These are phyloP conservation scores for Viridothelium virens DNA, from an alignment of 495 filamentous ascomycete species.

Conservation along the genomic window DNA sequence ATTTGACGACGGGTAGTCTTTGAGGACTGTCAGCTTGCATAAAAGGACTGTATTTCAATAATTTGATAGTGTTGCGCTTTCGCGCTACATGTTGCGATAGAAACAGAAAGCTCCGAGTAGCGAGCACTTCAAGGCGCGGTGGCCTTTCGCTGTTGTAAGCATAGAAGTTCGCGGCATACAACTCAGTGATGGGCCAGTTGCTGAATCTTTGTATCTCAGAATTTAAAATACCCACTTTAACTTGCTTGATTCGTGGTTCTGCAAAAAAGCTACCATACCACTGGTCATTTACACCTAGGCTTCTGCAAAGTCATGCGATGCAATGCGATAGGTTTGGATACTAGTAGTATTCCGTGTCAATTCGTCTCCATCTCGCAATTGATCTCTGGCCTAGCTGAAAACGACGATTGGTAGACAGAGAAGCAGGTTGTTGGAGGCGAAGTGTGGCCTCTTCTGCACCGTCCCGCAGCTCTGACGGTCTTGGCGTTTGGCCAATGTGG, in stretches of 20 bases:
- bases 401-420: too few relatives aligned
- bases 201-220: neutral
- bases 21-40: neutral
- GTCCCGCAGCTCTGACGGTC: neutral
- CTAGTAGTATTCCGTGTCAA: too few relatives aligned
- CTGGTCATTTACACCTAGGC: too few relatives aligned
- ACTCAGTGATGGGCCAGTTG: neutral
- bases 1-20: slow-evolving; percentile 10
- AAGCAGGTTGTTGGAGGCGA: neutral
- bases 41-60: neutral
- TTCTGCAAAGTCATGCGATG: too few relatives aligned
- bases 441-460: neutral
- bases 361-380: too few relatives aligned
- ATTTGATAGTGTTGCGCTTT: too few relatives aligned
- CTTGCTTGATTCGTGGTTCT: too few relatives aligned
- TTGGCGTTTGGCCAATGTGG: neutral
- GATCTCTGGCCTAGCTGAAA: too few relatives aligned
- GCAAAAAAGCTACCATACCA: too few relatives aligned
- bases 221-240: too few relatives aligned
- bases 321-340: too few relatives aligned
- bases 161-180: neutral
- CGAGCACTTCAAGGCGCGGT: neutral
- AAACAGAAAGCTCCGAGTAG: neutral
- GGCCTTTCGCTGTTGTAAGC: neutral
- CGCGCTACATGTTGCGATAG: neutral